Base-by-base conservation (phyloP, 208 protist species). In the Wallacemonas sp. region DNA sequence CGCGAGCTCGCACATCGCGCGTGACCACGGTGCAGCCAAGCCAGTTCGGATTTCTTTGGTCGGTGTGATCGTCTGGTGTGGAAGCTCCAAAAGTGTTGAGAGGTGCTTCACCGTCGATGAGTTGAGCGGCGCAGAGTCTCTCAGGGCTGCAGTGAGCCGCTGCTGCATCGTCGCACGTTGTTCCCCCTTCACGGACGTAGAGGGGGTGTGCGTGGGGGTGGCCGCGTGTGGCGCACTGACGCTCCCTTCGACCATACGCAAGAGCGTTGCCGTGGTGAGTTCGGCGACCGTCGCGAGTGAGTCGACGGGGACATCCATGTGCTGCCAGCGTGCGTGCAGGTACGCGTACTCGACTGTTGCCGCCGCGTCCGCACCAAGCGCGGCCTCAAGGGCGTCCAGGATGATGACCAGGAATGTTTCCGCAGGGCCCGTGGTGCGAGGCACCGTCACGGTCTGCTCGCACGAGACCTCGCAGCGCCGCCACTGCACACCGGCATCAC, bases 351-450 rank as follows among this genome's bases (percentile, higher is more conserved):
- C 83, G 21, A 93, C 26, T 1, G 32, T 56, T 8, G 66, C 68
- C 16, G 78, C 70, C 24, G 52, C 61, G 6, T 80, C 64, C n/a
- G 48, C 57, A 6, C 83, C 78, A 1, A 89, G n/a, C 11, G 80
- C 74, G 1, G 81, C 74, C 56, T 84, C 68, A 38, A 89, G 58
- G 8, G 80, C 71, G 64, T 89, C 78, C 21, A 93, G 57, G 26
- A 83, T 65, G 54, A 74, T 72, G 17, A 74, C 61, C 16, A 82
- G 60, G n/a, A 93, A 65, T 0, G 79, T 78, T 29, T 89, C 62
- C 19, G 75, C 57, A 4, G 78, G 72, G 9, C 67, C 67, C 11
- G 72, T 43, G 1, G 87, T 29, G 23, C 44, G 74, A 1, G 83
- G 80, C 56, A 87, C 79, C 5, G 65, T 52, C 21, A 89, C 36